Conservation (phyloP, 2,329 filamentous ascomycete genomes). For the Falciphora oryzae region DNA sequence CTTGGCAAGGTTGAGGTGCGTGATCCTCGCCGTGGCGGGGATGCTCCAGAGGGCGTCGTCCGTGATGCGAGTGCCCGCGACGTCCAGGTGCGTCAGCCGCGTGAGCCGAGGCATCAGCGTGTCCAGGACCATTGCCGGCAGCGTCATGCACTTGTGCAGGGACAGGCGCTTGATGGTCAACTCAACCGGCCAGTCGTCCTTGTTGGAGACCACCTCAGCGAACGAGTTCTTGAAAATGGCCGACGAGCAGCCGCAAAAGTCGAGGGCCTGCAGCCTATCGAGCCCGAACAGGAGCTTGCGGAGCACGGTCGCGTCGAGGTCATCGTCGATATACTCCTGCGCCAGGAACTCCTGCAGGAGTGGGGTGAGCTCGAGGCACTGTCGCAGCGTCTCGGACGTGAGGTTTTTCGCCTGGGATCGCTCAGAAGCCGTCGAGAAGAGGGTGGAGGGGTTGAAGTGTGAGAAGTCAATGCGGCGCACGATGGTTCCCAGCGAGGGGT, state of each 20-base stretch:
- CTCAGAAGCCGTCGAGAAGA: conserved; percentile 70
- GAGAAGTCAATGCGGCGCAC: conserved; percentile 78
- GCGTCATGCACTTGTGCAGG: conserved; percentile 70
- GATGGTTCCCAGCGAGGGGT: conserved; percentile 65
- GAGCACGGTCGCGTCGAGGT: conserved; percentile 63
- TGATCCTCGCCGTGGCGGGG: conserved; percentile 64
- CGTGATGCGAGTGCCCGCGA: conserved; percentile 72
- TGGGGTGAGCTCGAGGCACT: conserved; percentile 66
- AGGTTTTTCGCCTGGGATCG: conserved; percentile 70
- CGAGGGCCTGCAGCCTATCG: conserved; percentile 59
- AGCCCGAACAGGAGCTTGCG: conserved; percentile 65
- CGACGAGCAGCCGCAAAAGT: conserved; percentile 73
- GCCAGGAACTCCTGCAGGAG: conserved; percentile 72
- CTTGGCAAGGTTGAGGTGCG: conserved; percentile 72
- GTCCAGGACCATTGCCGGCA: conserved; percentile 63
- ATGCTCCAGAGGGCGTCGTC: conserved; percentile 65
- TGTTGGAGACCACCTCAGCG: conserved; percentile 32
- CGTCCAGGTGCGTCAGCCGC: conserved; percentile 69
- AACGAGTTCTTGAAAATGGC: conserved; percentile 62
- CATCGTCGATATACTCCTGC: conserved; percentile 76
- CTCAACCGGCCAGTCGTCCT: conserved; percentile 14
- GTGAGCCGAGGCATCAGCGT: conserved; percentile 63
- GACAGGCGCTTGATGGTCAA: conserved; percentile 60
- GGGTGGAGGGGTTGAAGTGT: conserved; percentile 74
- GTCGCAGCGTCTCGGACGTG: conserved; percentile 64